These are phyloP conservation scores for Coleophoma crateriformis DNA, from an alignment of 2,329 filamentous ascomycete species.

Conservation along the genomic window DNA sequence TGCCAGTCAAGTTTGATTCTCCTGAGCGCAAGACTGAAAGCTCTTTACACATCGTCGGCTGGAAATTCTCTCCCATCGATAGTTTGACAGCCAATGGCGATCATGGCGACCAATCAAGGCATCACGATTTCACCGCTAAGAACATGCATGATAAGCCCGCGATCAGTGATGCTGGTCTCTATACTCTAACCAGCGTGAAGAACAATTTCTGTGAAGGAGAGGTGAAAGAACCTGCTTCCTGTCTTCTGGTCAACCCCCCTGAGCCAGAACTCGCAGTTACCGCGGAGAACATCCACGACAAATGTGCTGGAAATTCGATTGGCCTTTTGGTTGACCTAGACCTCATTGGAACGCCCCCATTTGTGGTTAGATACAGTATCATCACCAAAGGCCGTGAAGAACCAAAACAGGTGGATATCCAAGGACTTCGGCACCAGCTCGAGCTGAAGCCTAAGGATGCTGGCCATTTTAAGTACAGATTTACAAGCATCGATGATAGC, in stretches of 20 bases:
- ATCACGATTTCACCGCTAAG: conserved; percentile 56
- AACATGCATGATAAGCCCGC: conserved; percentile 56
- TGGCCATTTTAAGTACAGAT: conserved; percentile 82
- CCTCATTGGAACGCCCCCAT: conserved; percentile 87
- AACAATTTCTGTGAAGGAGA: conserved; percentile 83
- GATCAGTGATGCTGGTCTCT: conserved; percentile 77
- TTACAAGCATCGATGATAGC: conserved; percentile 73
- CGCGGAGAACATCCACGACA: conserved; percentile 82
- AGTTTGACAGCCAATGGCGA: conserved; percentile 65
- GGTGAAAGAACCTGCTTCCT: conserved; percentile 90
- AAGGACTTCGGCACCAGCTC: conserved; percentile 75
- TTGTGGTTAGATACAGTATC: conserved; percentile 74
- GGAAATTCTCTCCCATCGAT: conserved; percentile 74
- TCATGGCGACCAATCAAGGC: conserved; percentile 53
- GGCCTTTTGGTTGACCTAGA: conserved; percentile 86
- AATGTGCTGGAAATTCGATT: conserved; percentile 90
- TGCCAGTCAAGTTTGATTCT: conserved; percentile 68
- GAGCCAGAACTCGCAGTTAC: conserved; percentile 73
- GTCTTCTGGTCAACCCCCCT: conserved; percentile 83
- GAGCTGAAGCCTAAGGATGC: conserved; percentile 77
- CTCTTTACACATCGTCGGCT: conserved; percentile 67
- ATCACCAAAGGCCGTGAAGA: conserved; percentile 50
- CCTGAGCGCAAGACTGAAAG: conserved; percentile 53
- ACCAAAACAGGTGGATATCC: conserved; percentile 41
- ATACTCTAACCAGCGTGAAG: conserved; percentile 74